Percentiles rank a stretch among this genome's conserved stretches.
These are phyloP conservation scores for Prunus persica DNA, from an alignment of 306 rosid species.

Conservation along the genomic window Prunus_persica_NCBIv2 NC_034014.1:27269501-27270000, in stretches of 20 bases:
- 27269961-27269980: no score
- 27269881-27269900: not conserved
- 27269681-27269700: not conserved
- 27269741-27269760: not conserved
- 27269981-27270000: no score
- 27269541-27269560: no score
- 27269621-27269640: not conserved
- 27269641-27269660: not conserved
- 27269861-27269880: not conserved
- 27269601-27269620: rapidly evolving
- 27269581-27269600: no score
- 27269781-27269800: not conserved
- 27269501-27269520: no score
- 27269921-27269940: not conserved
- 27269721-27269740: not conserved
- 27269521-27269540: no score
- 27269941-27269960: not conserved
- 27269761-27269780: no score
- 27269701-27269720: not conserved
- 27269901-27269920: not conserved
- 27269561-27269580: rapidly evolving
- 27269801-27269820: not conserved
- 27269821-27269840: not conserved
- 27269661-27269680: not conserved
- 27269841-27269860: not conserved